Percentiles rank a stretch among this genome's conserved stretches.
These are phyloP conservation scores for Parachaetomium inaequale DNA, from an alignment of 495 filamentous ascomycete species.

Conservation along the genomic window DNA sequence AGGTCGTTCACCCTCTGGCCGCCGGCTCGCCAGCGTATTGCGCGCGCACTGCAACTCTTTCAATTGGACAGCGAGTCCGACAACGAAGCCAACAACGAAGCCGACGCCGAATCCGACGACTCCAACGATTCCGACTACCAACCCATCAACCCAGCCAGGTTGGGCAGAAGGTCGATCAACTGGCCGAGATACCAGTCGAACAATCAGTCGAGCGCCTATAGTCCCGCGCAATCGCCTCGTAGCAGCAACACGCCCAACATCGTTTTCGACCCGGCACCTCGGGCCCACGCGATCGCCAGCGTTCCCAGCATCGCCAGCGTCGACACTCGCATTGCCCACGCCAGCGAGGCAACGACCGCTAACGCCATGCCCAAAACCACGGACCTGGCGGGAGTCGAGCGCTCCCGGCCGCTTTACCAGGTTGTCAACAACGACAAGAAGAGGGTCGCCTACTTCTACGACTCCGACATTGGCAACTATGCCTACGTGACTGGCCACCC, in stretches of 20 bases:
- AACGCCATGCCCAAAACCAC: constrained; percentile 25
- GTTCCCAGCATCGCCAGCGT: background rate
- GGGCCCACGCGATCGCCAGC: no score
- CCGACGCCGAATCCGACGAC: background rate
- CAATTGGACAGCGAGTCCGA: background rate
- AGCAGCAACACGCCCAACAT: background rate
- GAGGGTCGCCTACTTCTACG: constrained; percentile 94
- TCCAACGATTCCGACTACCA: background rate
- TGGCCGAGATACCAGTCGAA: background rate
- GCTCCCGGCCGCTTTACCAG: constrained; percentile 32
- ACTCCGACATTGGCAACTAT: constrained; percentile 94
- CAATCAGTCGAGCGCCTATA: background rate
- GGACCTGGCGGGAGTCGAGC: constrained; percentile 35
- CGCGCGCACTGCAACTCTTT: background rate
- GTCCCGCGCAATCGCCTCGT: background rate
- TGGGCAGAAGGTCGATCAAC: no score
- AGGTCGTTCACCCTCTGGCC: background rate
- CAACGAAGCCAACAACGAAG: background rate
- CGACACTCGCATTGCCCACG: background rate
- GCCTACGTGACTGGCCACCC: constrained; percentile 97
- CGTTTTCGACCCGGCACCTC: background rate
- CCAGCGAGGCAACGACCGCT: background rate
- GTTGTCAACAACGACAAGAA: constrained; percentile 46
- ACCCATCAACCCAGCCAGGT: background rate
- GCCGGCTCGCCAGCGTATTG: no score